Conservation (phyloP, 139 green algal species). For the Micractinium sp. region DNA sequence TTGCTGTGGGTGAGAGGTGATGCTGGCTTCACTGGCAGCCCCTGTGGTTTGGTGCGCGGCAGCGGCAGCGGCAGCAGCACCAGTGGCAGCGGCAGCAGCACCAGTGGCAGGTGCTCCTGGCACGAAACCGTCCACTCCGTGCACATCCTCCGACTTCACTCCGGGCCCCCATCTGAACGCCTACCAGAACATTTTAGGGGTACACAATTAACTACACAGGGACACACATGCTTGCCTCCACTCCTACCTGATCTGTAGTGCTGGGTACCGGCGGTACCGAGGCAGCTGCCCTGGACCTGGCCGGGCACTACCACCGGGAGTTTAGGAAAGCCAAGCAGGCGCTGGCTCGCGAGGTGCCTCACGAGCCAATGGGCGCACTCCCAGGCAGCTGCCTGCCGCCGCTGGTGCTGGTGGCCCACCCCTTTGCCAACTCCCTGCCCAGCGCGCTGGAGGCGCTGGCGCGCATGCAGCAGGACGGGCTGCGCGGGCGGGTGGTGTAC, state of each 20-base stretch:
- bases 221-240: no score
- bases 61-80: no score
- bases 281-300: neutral
- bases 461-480: slow-evolving; percentile 4
- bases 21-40: no score
- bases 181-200: no score
- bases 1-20: neutral
- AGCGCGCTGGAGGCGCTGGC: slow-evolving; percentile 7
- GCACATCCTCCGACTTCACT: no score
- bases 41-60: no score
- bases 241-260: neutral
- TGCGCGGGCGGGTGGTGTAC: neutral
- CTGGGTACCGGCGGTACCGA: slow-evolving; percentile 16
- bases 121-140: no score
- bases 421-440: slow-evolving; percentile 6
- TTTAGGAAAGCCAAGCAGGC: neutral
- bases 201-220: no score
- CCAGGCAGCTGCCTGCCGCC: neutral
- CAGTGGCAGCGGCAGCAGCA: no score
- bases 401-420: slow-evolving; percentile 21
- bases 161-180: no score
- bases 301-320: neutral
- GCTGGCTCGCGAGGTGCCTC: neutral
- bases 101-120: no score
- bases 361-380: neutral